Evolutionary conservation across 768 basidiomycete genomes (phyloP).

Genomic region (Mycena haematopus): DNA sequence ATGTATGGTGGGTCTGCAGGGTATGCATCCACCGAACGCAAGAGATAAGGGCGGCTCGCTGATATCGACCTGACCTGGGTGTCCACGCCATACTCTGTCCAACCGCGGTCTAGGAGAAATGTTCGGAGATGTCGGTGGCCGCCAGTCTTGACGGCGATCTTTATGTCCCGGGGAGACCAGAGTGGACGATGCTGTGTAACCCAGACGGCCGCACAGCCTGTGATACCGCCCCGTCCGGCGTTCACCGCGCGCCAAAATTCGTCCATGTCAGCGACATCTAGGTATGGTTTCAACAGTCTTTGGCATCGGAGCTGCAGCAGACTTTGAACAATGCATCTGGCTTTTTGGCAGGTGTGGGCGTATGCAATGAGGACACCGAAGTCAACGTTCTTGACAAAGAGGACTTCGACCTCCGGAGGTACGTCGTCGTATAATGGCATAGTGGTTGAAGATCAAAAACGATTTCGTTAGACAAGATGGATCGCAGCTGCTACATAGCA

Average conservation of each 20-base stretch:
- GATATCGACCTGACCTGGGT: too few species aligned
- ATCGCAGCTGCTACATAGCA: too few species aligned
- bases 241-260: not conserved
- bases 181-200: not conserved
- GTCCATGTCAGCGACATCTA: not conserved
- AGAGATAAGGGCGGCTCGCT: too few species aligned
- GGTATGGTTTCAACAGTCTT: not conserved
- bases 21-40: too few species aligned
- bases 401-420: too few species aligned
- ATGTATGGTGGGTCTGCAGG: not conserved
- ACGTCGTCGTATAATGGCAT: too few species aligned
- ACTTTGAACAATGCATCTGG: not conserved
- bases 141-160: not conserved
- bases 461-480: not conserved
- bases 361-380: too few species aligned
- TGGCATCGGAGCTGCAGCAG: not conserved
- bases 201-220: not conserved
- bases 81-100: not conserved
- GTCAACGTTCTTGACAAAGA: too few species aligned
- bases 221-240: not conserved
- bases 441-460: too few species aligned
- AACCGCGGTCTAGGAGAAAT: not conserved
- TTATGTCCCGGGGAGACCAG: not conserved
- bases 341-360: too few species aligned
- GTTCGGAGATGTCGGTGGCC: too few species aligned